These are phyloP conservation scores for Teratosphaeria pseudoeucalypti DNA, from an alignment of 2,329 filamentous ascomycete genomes.

Conservation along the genomic window DNA sequence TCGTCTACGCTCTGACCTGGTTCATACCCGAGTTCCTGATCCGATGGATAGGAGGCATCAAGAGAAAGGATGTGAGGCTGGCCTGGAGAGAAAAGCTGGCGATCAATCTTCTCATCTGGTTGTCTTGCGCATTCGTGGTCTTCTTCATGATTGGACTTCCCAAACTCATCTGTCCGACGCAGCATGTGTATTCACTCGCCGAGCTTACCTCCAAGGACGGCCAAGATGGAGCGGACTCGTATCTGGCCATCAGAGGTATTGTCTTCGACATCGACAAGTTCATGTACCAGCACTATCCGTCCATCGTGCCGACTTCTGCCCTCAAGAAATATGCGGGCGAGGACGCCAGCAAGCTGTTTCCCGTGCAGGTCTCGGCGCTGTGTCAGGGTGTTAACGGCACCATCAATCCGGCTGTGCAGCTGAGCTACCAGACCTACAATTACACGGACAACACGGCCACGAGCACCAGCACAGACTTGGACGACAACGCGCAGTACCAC, in stretches of 20 bases:
- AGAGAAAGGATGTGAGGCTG: slow-evolving; percentile 79
- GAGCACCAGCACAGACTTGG: slow-evolving; percentile 46
- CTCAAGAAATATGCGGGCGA: slow-evolving; percentile 74
- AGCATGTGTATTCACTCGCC: slow-evolving; percentile 70
- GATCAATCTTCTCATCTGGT: slow-evolving; percentile 97
- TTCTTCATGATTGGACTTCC: slow-evolving; percentile 92
- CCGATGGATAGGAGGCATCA: slow-evolving; percentile 67
- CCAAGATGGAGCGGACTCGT: slow-evolving; percentile 54
- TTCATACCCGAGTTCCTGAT: slow-evolving; percentile 79
- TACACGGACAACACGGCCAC: slow-evolving; percentile 52
- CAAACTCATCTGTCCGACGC: slow-evolving; percentile 75
- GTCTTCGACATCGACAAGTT: slow-evolving; percentile 76
- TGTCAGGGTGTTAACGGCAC: slow-evolving; percentile 67
- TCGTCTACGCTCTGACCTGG: slow-evolving; percentile 77
- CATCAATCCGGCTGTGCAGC: slow-evolving; percentile 61
- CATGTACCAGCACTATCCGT: slow-evolving; percentile 66
- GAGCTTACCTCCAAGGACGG: slow-evolving; percentile 70
- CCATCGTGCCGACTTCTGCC: slow-evolving; percentile 47
- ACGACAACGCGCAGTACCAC: slow-evolving; percentile 72
- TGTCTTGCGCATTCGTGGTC: slow-evolving; percentile 62
- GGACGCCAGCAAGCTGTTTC: slow-evolving; percentile 84
- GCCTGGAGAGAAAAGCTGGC: slow-evolving; percentile 97
- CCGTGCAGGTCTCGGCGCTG: slow-evolving; percentile 84
- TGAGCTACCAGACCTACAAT: slow-evolving; percentile 76
- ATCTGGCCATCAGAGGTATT: slow-evolving; percentile 73